Evolutionary conservation across 371 early-diverging fungal genomes (phyloP).

Genomic region (Funneliformis caledonium): DNA sequence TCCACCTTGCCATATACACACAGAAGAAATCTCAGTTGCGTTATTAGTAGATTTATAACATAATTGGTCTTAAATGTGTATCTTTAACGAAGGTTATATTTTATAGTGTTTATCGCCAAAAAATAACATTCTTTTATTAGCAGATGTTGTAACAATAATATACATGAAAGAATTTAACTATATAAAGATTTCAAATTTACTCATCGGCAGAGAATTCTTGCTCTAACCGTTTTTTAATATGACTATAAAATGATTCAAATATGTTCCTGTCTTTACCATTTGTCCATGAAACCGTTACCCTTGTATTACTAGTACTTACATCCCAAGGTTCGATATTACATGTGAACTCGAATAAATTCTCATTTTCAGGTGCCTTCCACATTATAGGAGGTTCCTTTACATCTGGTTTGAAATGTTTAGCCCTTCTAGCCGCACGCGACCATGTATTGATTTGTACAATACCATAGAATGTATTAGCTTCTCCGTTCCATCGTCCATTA

Average conservation of each 20-base stretch:
- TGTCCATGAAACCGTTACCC: constrained; percentile 48
- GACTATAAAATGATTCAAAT: constrained; percentile 58
- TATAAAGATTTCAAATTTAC: neutral
- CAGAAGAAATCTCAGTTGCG: no score
- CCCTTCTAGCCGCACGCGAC: constrained; percentile 55
- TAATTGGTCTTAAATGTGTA: no score
- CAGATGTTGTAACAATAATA: no score
- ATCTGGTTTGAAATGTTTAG: neutral
- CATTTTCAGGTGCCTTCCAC: neutral
- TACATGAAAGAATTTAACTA: no score
- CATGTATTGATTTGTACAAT: constrained; percentile 51
- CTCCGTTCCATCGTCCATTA: constrained; percentile 33
- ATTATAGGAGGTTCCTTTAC: neutral
- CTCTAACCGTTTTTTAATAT: constrained; percentile 58
- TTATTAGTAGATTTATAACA: no score
- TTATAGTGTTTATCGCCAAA: no score
- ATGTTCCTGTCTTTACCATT: constrained; percentile 48
- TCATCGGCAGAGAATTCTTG: constrained; percentile 48
- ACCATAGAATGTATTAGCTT: constrained; percentile 36
- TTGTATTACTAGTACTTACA: neutral
- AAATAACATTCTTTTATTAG: no score
- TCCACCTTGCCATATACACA: no score
- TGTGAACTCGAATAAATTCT: constrained; percentile 45
- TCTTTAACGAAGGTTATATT: no score
- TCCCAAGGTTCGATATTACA: constrained; percentile 28